Evolutionary conservation across 1,284 basidiomycete genomes (phyloP), one percentile per base, ranked within the genome.

Genomic region (Puccinia horiana): DNA sequence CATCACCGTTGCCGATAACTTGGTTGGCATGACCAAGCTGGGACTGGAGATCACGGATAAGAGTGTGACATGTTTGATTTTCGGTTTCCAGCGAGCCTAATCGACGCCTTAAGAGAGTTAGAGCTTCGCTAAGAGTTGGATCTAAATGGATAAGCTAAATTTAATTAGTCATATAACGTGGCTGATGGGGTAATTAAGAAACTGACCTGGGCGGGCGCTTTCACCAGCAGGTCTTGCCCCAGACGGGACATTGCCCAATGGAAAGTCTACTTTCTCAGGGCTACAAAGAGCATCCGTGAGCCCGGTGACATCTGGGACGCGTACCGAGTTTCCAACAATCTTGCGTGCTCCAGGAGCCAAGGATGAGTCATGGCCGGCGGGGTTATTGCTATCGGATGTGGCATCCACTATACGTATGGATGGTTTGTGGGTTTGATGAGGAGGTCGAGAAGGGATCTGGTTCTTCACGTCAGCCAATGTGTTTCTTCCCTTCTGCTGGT

Each of bases 261-360:
- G 32, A 29, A 76, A 76, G 40, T 65, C 73, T 1, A 61, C 72
- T 47, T 76, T 76, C 23, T 82, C 80, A 6, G 80, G 80, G 47
- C 80, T 82, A 18, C 73, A 44, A 14, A 82, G 44, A 18, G 72
- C 80, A 52, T 82, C 80, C 9, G 80, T 82, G 2, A 82, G 73
- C 23, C 80, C 80, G 29, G 80, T 82, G 42, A 82, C 80, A 76
- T 82, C 80, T 49, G 80, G 80, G 16, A 82, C 73, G 26, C 80
- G 44, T 29, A 82, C 73, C 35, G 72, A 63, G 32, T 82, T 76
- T 42, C 78, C 78, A 29, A 69, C 72, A 35, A 82, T 63, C 47
- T 76, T 75, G 69, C 65, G 70, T 23, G 73, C 70, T 16, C 18
- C 69, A 32, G 79, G 52, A 32, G 79, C 29, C 26, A 81, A 29